Evolutionary conservation across 2,329 filamentous ascomycete species (phyloP), one percentile per base, ranked within the genome.

Genomic region (Triangularia setosa): DNA sequence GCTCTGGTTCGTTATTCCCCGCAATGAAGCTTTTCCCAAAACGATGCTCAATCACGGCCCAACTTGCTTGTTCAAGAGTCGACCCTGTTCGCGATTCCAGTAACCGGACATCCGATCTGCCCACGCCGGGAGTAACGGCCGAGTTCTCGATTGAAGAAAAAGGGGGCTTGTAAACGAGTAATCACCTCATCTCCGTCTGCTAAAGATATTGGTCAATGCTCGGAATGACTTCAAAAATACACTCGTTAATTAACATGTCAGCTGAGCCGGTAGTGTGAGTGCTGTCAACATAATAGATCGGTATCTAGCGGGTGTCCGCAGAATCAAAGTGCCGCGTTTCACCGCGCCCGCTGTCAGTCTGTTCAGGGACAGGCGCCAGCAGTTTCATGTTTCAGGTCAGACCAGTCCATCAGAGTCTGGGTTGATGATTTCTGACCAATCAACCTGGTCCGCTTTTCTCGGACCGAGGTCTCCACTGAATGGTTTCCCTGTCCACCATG

Each of bases 371-470:
- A 54, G 57, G 61, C 58, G 58, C 54, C 58, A 16, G 16, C 21
- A 55, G 60, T 63, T 64, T 62, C 30, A 55, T 67, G 65, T 67
- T 67, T 67, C 65, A 67, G 65, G 65, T 67, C 52, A 7, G 25
- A 25, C 63, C 54, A 30, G 27, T 16, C 59, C 57, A 54, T 40
- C 55, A 23, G 56, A 52, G 25, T 40, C 23, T 44, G 54, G 25
- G n/a, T 21, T 7, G 40, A 62, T 4, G 25, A 25, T 55, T 44
- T 58, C 60, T 59, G 61, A 23, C 62, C 62, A 66, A 61, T 61
- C 40, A 53, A 21, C 18, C 12, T 28, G 24, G 25, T 7, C 25
- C 23, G 28, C 28, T 60, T 25, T 60, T 60, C 40, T 33, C 58
- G 58, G 58, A 27, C 40, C 40, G 58, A 60, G 9, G 23, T 33